Percentiles rank a stretch among this genome's conserved stretches.
Conservation (phyloP, 2,329 filamentous ascomycete genomes). For the Albifimbria verrucaria region DNA sequence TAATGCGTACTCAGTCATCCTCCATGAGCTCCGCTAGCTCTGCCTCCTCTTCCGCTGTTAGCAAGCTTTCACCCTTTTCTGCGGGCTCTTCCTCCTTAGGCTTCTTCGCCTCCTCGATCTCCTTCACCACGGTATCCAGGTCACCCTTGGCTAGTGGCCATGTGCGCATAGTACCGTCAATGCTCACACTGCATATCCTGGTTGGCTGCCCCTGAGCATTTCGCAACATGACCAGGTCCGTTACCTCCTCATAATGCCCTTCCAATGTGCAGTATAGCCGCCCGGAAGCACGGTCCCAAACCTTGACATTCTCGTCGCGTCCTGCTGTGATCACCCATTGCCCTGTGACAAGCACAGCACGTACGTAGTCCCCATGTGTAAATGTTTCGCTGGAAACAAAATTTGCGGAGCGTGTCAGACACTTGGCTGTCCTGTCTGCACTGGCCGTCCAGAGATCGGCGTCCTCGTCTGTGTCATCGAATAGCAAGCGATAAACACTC, state of each 20-base stretch:
- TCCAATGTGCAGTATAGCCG: slow-evolving; percentile 70
- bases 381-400: slow-evolving; percentile 73
- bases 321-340: slow-evolving; percentile 85
- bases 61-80: slow-evolving; percentile 42
- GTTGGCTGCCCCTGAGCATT: slow-evolving; percentile 31
- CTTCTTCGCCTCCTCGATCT: slow-evolving; percentile 43
- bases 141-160: slow-evolving; percentile 71
- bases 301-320: slow-evolving; percentile 83
- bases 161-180: slow-evolving; percentile 82
- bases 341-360: slow-evolving; percentile 72
- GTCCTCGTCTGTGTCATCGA: slow-evolving; percentile 59
- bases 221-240: slow-evolving; percentile 65
- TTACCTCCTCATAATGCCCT: slow-evolving; percentile 93
- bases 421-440: slow-evolving; percentile 84
- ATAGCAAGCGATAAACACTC: slow-evolving; percentile 77
- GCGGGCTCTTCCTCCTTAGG: slow-evolving; percentile 48
- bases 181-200: slow-evolving; percentile 74
- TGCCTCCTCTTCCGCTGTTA: slow-evolving; percentile 89
- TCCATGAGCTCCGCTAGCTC: slow-evolving; percentile 92
- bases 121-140: slow-evolving; percentile 47
- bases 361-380: slow-evolving; percentile 84
- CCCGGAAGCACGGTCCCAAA: slow-evolving; percentile 78
- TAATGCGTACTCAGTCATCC: slow-evolving; percentile 45
- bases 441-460: slow-evolving; percentile 90
- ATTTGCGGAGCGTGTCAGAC: slow-evolving; percentile 63